Conservation (phyloP, 805 yeast genomes). For the Suhomyces tanzawaensis region DNA sequence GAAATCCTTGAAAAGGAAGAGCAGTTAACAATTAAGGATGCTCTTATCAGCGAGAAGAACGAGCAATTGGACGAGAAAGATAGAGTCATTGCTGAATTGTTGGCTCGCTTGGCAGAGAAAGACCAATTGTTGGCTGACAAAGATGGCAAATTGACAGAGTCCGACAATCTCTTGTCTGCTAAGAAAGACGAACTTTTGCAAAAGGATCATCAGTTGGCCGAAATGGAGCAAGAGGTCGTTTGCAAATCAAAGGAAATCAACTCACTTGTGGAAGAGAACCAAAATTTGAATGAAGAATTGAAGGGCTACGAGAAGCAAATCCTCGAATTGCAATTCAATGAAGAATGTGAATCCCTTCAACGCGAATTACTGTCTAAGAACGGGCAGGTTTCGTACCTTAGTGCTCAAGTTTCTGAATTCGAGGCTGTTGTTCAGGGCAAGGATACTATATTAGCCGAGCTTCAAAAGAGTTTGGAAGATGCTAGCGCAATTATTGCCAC, state of each 20-base stretch:
- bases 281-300: neutral
- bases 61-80: slow-evolving; percentile 7
- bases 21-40: slow-evolving; percentile 1
- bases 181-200: neutral
- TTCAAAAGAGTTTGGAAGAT: neutral
- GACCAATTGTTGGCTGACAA: neutral
- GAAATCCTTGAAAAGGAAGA: slow-evolving; percentile 4
- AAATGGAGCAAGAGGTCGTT: neutral
- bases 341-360: neutral
- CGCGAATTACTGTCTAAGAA: too few species aligned
- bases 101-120: neutral
- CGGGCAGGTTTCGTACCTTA: too few species aligned
- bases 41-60: slow-evolving; percentile 4
- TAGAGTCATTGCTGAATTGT: slow-evolving; percentile 1
- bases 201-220: neutral
- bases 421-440: neutral
- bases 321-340: neutral
- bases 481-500: neutral
- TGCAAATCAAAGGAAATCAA: neutral
- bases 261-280: neutral
- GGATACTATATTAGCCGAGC: neutral
- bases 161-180: neutral
- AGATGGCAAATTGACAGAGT: neutral
- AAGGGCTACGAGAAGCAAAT: neutral
- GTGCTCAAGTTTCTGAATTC: neutral